Conservation (phyloP, 768 basidiomycete genomes). For the Amanita jacksonii region DNA sequence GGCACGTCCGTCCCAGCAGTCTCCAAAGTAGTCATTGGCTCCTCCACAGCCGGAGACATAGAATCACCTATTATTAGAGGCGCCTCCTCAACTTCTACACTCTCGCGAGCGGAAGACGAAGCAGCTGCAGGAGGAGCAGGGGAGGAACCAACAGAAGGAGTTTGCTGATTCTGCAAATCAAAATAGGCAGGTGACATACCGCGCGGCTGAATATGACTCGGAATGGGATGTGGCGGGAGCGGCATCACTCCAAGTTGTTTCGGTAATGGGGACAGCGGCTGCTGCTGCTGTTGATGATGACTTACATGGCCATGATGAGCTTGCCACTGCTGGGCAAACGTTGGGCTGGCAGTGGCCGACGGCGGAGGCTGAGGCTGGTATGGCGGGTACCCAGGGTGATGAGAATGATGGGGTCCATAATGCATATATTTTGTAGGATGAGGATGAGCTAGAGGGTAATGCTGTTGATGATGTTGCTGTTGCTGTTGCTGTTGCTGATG, state of each 20-base stretch:
- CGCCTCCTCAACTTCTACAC: too few relatives aligned
- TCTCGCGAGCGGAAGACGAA: too few relatives aligned
- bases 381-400: not conserved
- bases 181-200: slow-evolving; percentile 6
- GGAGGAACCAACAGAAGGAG: not conserved
- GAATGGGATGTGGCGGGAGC: not conserved
- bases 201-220: not conserved
- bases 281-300: not conserved
- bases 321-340: not conserved
- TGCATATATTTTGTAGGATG: slow-evolving; percentile 6
- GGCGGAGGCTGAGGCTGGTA: not conserved
- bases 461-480: slow-evolving; percentile 2
- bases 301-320: not conserved
- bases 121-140: not conserved
- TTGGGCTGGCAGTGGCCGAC: not conserved
- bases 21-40: too few relatives aligned
- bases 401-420: slow-evolving; percentile 1
- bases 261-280: not conserved
- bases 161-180: not conserved
- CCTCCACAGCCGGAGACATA: too few relatives aligned
- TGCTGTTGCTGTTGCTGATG: not conserved
- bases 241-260: not conserved
- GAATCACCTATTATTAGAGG: too few relatives aligned
- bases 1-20: too few relatives aligned
- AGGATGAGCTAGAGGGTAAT: slow-evolving; percentile 2